Evolutionary conservation across 371 early-diverging fungal genomes (phyloP).

Genomic region (Capillidium heterosporum): DNA sequence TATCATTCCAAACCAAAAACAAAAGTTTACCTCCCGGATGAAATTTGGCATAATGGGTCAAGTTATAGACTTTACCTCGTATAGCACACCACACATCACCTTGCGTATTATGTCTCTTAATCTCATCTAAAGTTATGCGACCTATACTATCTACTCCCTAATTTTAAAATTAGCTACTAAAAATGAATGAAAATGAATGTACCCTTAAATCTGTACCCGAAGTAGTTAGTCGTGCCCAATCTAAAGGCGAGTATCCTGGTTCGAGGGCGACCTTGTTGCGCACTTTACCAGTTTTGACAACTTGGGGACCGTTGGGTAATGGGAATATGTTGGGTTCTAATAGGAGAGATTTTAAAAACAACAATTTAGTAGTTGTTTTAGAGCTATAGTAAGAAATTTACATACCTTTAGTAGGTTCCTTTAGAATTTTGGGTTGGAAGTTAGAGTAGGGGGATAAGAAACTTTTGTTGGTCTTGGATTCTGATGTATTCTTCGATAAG

Average conservation of each 20-base stretch:
- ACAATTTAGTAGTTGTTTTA: no score
- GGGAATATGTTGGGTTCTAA: neutral
- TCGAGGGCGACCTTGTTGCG: conserved; percentile 64
- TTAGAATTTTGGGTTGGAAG: no score
- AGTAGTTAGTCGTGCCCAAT: conserved; percentile 73
- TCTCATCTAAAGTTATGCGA: conserved; percentile 52
- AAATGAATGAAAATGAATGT: conserved; percentile 7
- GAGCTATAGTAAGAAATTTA: no score
- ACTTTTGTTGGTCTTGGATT: no score
- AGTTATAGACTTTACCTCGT: conserved; percentile 84
- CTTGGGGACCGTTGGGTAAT: conserved; percentile 5
- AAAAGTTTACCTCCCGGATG: conserved; percentile 81
- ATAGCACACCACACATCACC: conserved; percentile 91
- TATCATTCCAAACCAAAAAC: neutral
- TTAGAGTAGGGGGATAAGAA: no score
- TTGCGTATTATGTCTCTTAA: conserved; percentile 51
- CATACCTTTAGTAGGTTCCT: no score
- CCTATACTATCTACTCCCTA: conserved; percentile 34
- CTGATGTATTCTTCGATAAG: no score
- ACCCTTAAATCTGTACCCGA: conserved; percentile 64
- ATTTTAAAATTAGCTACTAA: neutral
- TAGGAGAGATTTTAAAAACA: neutral
- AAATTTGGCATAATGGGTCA: conserved; percentile 81
- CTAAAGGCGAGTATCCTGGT: conserved; percentile 80
- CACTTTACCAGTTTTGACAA: conserved; percentile 15